phyloP scores from a whole-genome alignment of 73 alveolate genomes.

The Paramecium sonneborni region DNA sequence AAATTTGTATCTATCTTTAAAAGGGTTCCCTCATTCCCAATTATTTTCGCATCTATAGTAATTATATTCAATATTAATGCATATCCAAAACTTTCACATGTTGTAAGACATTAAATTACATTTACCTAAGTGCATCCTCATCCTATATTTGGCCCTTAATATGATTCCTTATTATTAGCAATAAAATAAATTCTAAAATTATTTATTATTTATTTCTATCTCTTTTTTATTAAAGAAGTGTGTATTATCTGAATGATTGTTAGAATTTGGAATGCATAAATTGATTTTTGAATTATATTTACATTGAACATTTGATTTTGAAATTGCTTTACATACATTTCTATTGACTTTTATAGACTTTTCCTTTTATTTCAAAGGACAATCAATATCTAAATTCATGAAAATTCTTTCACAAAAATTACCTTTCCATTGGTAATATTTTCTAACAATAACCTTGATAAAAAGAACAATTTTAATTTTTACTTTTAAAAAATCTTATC shows the following conservation, averaged over 20 bases:
- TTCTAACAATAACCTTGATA: background rate
- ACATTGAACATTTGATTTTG: background rate
- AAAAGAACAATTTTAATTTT: background rate
- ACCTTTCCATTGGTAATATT: slow-evolving; percentile 14
- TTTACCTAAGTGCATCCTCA: background rate
- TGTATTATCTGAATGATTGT: background rate
- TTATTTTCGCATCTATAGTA: too few relatives aligned
- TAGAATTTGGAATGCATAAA: background rate
- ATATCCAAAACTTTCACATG: background rate
- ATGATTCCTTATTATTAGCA: background rate
- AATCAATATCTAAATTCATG: background rate
- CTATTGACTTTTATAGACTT: background rate
- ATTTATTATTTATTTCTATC: too few relatives aligned
- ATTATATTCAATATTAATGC: too few relatives aligned
- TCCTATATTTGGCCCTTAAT: background rate
- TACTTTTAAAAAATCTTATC: background rate
- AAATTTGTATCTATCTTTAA: too few relatives aligned
- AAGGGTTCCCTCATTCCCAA: too few relatives aligned
- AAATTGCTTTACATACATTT: slow-evolving; percentile 1
- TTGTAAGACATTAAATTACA: background rate
- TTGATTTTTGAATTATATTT: background rate
- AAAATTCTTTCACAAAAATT: background rate
- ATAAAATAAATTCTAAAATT: background rate
- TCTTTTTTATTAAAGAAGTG: background rate
- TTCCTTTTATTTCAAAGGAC: background rate